Conservation (phyloP, 2,329 filamentous ascomycete genomes). For the Fusarium concolor region DNA sequence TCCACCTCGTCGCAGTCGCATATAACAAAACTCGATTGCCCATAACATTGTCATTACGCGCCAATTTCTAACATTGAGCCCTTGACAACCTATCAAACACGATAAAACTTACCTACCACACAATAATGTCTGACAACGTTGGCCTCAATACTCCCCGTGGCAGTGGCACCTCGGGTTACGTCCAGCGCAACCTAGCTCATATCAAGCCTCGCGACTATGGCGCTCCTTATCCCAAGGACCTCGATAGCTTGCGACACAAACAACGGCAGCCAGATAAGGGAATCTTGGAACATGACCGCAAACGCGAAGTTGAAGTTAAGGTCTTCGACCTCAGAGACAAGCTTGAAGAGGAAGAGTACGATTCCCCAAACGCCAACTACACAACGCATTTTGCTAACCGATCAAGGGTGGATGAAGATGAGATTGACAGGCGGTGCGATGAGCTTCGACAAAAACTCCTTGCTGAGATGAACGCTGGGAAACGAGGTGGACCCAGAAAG, state of each 20-base stretch:
- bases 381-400: conserved; percentile 11
- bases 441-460: conserved; percentile 56
- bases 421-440: conserved; percentile 77
- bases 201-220: conserved; percentile 84
- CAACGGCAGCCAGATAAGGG: conserved; percentile 89
- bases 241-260: conserved; percentile 76
- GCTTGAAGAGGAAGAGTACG: conserved; percentile 89
- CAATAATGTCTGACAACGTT: conserved; percentile 91
- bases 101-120: not conserved
- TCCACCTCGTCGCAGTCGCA: conserved; percentile 20
- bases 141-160: conserved; percentile 94
- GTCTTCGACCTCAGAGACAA: conserved; percentile 90
- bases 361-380: conserved; percentile 3
- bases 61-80: not conserved
- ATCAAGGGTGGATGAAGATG: conserved; percentile 82
- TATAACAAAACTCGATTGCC: conserved; percentile 9
- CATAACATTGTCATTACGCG: conserved; percentile 2
- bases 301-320: conserved; percentile 90
- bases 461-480: conserved; percentile 52
- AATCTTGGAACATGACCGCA: conserved; percentile 93
- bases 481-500: conserved; percentile 53
- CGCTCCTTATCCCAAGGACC: conserved; percentile 80
- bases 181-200: conserved; percentile 93
- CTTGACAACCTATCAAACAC: not conserved
- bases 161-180: conserved; percentile 96